Evolutionary conservation across 495 filamentous ascomycete species (phyloP).

Genomic region (Podospora fimiseda): DNA sequence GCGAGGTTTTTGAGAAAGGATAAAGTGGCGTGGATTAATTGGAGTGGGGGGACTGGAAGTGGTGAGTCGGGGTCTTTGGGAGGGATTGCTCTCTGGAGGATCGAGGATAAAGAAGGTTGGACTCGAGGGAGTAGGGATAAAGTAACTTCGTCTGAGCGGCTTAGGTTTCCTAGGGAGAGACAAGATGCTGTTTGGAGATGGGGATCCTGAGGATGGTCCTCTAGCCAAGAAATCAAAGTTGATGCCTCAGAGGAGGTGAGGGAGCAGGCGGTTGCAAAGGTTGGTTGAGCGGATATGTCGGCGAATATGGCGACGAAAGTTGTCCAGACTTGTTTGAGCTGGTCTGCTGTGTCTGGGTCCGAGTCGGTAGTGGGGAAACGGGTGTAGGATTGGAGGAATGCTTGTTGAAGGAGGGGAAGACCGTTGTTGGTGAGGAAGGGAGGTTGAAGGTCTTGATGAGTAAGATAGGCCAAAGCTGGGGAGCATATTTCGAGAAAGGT

Average conservation of each 20-base stretch:
- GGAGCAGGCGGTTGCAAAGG: conserved; percentile 40
- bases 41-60: conserved; percentile 34
- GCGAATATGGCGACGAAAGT: conserved; percentile 53
- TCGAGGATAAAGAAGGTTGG: conserved; percentile 48
- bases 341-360: conserved; percentile 44
- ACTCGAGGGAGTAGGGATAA: conserved; percentile 51
- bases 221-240: conserved; percentile 45
- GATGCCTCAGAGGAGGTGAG: conserved; percentile 40
- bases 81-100: conserved; percentile 37
- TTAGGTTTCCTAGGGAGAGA: conserved; percentile 70
- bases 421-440: conserved; percentile 33
- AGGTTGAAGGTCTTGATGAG: conserved; percentile 37
- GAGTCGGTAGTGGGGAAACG: conserved; percentile 21
- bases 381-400: conserved; percentile 27
- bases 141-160: conserved; percentile 61
- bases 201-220: conserved; percentile 1
- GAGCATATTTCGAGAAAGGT: conserved; percentile 30
- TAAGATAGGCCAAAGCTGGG: conserved; percentile 36
- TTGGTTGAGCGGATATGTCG: conserved; percentile 54
- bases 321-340: conserved; percentile 47
- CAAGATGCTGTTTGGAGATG: conserved; percentile 69
- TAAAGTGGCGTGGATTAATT: conserved; percentile 59
- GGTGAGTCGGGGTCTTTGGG: conserved; percentile 13
- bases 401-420: conserved; percentile 25
- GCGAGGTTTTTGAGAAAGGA: conserved; percentile 79